Percentiles rank a stretch among this genome's conserved stretches.
Evolutionary conservation across 2,329 filamentous ascomycete genomes (phyloP).

Genomic region (Aureobasidium melanogenum): DNA sequence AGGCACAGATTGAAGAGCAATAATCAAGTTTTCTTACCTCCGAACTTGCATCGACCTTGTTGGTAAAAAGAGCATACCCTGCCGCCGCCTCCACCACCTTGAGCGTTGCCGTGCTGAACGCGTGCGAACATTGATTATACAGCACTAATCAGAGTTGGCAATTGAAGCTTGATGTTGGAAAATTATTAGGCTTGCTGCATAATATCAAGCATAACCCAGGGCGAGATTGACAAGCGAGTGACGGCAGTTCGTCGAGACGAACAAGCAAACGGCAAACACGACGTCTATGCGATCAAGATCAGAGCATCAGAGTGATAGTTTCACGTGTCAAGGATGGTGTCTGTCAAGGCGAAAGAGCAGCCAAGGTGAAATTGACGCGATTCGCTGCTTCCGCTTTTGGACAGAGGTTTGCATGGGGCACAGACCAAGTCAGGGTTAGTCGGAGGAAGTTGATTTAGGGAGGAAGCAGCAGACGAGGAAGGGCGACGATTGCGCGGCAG

Average conservation of each 20-base stretch:
- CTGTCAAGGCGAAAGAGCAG: not conserved
- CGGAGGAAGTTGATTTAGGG: not conserved
- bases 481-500: slow-evolving; percentile 3
- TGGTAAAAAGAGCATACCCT: slow-evolving; percentile 55
- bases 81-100: slow-evolving; percentile 4
- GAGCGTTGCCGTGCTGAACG: not conserved
- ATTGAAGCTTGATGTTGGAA: not conserved
- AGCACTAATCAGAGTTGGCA: not conserved
- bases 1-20: not conserved
- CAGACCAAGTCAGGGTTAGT: not conserved
- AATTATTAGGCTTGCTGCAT: not conserved
- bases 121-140: slow-evolving; percentile 10
- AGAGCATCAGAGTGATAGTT: not conserved
- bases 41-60: slow-evolving; percentile 56
- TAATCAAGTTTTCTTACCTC: slow-evolving; percentile 38
- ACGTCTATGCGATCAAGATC: not conserved
- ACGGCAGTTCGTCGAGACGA: not conserved
- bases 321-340: not conserved
- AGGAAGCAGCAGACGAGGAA: not conserved
- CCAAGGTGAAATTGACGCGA: not conserved
- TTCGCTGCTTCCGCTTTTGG: slow-evolving; percentile 3
- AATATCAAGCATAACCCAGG: not conserved
- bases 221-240: not conserved
- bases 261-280: not conserved
- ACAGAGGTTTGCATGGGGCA: not conserved